A percentile compares a stretch with the other conserved stretches of the same genome.
phyloP scores from a whole-genome alignment of 108 stramenopile species.

The Conticribra guillardii region DNA sequence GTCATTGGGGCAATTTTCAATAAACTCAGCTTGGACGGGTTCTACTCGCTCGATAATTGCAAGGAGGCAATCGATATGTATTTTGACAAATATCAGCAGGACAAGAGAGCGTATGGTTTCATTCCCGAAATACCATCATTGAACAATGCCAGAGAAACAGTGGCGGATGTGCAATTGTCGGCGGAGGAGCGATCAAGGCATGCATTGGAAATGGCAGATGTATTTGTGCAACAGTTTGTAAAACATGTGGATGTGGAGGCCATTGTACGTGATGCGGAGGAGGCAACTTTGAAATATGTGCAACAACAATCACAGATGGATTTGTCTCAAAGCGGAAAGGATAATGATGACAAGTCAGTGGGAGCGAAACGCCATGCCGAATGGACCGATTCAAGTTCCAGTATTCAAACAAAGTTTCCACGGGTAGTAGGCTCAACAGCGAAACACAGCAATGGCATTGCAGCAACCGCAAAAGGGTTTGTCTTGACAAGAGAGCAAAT shows the following conservation, averaged over 20 bases:
- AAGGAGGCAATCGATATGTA: conserved; percentile 69
- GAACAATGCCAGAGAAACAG: conserved; percentile 27
- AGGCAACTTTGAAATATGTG: conserved; percentile 28
- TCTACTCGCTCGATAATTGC: conserved; percentile 86
- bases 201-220: conserved; percentile 39
- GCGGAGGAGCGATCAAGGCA: conserved; percentile 41
- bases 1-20: conserved; percentile 93
- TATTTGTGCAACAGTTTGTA: conserved; percentile 60
- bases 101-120: conserved; percentile 73
- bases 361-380: conserved; percentile 3
- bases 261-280: conserved; percentile 53
- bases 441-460: neutral
- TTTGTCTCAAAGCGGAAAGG: neutral
- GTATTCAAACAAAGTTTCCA: conserved; percentile 2
- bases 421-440: neutral
- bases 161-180: conserved; percentile 6
- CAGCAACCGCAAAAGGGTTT: neutral
- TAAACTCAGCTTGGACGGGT: conserved; percentile 78
- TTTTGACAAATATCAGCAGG: conserved; percentile 63
- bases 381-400: neutral
- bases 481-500: conserved; percentile 51
- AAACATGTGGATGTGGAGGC: conserved; percentile 61
- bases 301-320: conserved; percentile 2
- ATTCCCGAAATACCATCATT: conserved; percentile 68
- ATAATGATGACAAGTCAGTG: conserved; percentile 5